Evolutionary conservation across 2,329 filamentous ascomycete genomes (phyloP).

Genomic region (Zalaria sp.): DNA sequence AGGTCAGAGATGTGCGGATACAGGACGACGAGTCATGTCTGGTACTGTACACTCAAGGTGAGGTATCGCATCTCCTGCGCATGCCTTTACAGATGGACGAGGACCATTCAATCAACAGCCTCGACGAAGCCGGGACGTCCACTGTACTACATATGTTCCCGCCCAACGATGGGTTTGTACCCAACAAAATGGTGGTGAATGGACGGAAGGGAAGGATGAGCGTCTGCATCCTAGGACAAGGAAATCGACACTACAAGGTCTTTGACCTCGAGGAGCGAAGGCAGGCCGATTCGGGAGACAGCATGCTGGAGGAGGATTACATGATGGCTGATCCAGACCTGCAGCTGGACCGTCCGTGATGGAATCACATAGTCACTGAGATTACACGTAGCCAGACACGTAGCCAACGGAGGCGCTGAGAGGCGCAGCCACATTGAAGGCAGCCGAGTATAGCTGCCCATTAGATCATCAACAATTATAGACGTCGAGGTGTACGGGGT

Average conservation of each 20-base stretch:
- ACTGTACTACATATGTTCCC: neutral
- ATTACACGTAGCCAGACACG: too few relatives aligned
- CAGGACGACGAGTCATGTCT: neutral
- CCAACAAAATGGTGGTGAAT: neutral
- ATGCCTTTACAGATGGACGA: neutral
- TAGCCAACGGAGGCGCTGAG: too few relatives aligned
- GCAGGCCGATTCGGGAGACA: too few relatives aligned
- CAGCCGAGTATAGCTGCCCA: too few relatives aligned
- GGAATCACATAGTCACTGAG: too few relatives aligned
- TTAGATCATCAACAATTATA: too few relatives aligned
- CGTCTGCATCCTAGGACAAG: conserved; percentile 1
- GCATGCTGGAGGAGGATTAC: too few relatives aligned
- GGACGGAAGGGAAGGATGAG: neutral
- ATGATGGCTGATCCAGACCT: too few relatives aligned
- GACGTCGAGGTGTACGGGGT: too few relatives aligned
- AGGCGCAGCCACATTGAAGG: too few relatives aligned
- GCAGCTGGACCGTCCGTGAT: too few relatives aligned
- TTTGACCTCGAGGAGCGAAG: conserved; percentile 2
- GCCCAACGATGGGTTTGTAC: neutral
- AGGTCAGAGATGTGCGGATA: neutral
- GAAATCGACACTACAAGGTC: neutral
- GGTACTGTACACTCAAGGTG: neutral
- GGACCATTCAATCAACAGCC: neutral
- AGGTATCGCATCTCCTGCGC: neutral
- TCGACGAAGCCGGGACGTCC: neutral